Conservation (phyloP, 306 rosid genomes). For the Betula pendula region DNA sequence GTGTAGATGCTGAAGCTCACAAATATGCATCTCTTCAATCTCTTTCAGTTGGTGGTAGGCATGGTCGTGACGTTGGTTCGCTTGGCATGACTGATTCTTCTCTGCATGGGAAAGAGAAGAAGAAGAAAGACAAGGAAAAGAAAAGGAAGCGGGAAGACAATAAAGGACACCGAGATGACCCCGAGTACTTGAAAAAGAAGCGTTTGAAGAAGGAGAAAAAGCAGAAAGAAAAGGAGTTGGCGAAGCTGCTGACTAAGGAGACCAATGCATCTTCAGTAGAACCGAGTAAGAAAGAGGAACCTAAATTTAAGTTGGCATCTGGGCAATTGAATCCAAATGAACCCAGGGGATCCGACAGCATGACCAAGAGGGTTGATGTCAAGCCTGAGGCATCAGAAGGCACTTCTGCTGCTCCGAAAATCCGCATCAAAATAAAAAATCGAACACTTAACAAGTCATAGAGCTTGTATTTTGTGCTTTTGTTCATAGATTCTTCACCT, state of each 20-base stretch:
- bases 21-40: conserved; percentile 80
- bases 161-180: conserved; percentile 62
- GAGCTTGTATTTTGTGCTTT: conserved; percentile 16
- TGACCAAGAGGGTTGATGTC: conserved; percentile 29
- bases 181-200: conserved; percentile 75
- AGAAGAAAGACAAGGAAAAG: conserved; percentile 69
- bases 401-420: conserved; percentile 58
- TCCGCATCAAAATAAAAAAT: conserved; percentile 79
- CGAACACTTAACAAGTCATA: conserved; percentile 49
- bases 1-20: conserved; percentile 67
- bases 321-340: conserved; percentile 47
- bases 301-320: conserved; percentile 31
- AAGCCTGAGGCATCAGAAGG: conserved; percentile 62
- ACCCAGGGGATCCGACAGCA: conserved; percentile 51
- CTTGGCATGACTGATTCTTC: conserved; percentile 37
- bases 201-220: conserved; percentile 81
- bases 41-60: conserved; percentile 54
- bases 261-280: conserved; percentile 37
- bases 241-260: conserved; percentile 49
- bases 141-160: conserved; percentile 72
- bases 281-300: conserved; percentile 50
- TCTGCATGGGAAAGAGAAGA: conserved; percentile 50
- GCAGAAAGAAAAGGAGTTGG: conserved; percentile 70
- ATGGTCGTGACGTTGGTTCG: conserved; percentile 47
- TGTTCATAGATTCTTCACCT: neutral